Percentiles rank a stretch among this genome's conserved stretches.
These are phyloP conservation scores for Populus alba DNA, from an alignment of 345 rosid species.

Conservation along the genomic window DNA sequence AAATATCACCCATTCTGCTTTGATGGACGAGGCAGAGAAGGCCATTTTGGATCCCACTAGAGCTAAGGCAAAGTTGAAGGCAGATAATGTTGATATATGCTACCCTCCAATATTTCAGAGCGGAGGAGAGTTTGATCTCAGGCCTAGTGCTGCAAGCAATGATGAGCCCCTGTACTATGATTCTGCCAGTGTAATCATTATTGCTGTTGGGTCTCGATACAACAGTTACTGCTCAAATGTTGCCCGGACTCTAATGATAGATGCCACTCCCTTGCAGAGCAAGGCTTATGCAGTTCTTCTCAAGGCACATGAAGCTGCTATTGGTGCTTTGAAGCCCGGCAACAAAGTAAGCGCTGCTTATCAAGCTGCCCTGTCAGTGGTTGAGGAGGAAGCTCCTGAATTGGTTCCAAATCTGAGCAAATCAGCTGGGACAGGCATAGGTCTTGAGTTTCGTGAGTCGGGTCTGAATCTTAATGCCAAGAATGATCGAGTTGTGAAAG, in stretches of 20 bases:
- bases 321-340: constrained; percentile 64
- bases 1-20: constrained; percentile 60
- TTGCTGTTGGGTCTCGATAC: constrained; percentile 78
- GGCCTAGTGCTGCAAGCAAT: constrained; percentile 82
- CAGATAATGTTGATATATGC: constrained; percentile 84
- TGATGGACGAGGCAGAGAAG: constrained; percentile 88
- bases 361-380: constrained; percentile 67
- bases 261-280: constrained; percentile 69
- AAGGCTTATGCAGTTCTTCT: constrained; percentile 83
- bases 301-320: constrained; percentile 85
- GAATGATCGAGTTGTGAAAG: constrained; percentile 60
- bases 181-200: constrained; percentile 74
- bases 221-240: constrained; percentile 87
- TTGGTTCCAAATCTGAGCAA: constrained; percentile 65
- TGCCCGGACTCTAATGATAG: constrained; percentile 76
- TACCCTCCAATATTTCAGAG: constrained; percentile 94
- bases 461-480: constrained; percentile 73
- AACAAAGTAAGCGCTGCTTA: constrained; percentile 58
- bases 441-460: constrained; percentile 88
- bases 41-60: constrained; percentile 70
- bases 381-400: constrained; percentile 76
- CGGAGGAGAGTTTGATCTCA: constrained; percentile 88
- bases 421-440: constrained; percentile 92
- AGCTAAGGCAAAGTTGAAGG: constrained; percentile 73
- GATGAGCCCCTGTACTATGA: constrained; percentile 75